Conservation (phyloP, 1,284 basidiomycete genomes). For the Porogramme epimiltina region DNA sequence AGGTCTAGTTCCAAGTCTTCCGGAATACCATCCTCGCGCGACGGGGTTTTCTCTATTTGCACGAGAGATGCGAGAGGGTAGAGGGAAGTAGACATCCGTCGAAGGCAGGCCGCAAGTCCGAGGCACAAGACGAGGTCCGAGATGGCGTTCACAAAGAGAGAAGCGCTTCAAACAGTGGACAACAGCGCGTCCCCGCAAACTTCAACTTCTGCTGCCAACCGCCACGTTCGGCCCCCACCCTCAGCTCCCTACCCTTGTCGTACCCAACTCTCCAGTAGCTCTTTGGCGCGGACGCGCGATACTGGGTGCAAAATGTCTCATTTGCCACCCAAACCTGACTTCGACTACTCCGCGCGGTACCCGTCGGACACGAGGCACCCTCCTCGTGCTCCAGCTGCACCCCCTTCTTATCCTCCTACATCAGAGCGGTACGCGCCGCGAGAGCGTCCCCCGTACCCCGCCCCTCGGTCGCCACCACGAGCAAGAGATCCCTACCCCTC, state of each 20-base stretch:
- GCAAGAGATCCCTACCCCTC: conserved; percentile 26
- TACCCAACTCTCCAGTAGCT: too few species aligned
- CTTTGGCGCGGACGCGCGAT: background rate
- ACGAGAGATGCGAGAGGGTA: conserved; percentile 84
- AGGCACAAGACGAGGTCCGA: background rate
- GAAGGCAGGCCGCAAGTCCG: background rate
- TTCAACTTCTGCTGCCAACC: conserved; percentile 5
- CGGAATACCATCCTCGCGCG: conserved; percentile 81
- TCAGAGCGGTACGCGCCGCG: conserved; percentile 21
- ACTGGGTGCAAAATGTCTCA: conserved; percentile 22
- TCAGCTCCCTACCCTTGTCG: background rate
- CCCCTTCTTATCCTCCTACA: conserved; percentile 15
- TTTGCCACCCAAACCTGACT: conserved; percentile 38
- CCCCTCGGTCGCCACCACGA: conserved; percentile 27
- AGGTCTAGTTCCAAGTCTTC: conserved; percentile 83
- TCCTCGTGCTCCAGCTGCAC: conserved; percentile 17
- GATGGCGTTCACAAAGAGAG: background rate
- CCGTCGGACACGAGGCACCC: conserved; percentile 27
- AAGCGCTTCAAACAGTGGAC: conserved; percentile 18
- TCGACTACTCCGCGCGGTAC: conserved; percentile 28
- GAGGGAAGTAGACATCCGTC: conserved; percentile 55
- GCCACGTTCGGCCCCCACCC: conserved; percentile 1
- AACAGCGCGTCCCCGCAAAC: conserved; percentile 15
- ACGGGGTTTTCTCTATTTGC: conserved; percentile 83
- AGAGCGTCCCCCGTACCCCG: conserved; percentile 25